Conservation (phyloP, 208 protist species). For the Trypanosomatidae sp. region DNA sequence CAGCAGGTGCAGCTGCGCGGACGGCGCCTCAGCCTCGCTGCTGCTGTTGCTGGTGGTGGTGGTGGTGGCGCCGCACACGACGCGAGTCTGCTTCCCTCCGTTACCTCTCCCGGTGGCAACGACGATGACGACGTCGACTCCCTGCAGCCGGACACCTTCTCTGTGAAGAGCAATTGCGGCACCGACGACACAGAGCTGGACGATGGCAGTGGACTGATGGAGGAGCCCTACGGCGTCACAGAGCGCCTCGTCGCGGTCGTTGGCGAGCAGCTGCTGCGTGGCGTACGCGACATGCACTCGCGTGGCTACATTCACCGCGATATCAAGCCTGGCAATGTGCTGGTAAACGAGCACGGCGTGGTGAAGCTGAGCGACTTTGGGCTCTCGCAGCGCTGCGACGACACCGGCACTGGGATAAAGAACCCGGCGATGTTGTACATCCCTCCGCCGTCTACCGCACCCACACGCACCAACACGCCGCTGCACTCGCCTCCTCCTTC, state of each 20-base stretch:
- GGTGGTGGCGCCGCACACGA: too few relatives aligned
- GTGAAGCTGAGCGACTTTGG: slow-evolving; percentile 97
- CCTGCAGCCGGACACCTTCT: slow-evolving; percentile 23
- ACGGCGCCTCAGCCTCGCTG: neutral
- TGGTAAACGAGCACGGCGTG: slow-evolving; percentile 48
- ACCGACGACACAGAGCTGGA: slow-evolving; percentile 24
- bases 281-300: slow-evolving; percentile 85
- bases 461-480: slow-evolving; percentile 35
- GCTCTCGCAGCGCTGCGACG: slow-evolving; percentile 73
- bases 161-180: slow-evolving; percentile 29
- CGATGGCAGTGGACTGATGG: slow-evolving; percentile 30
- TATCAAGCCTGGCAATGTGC: slow-evolving; percentile 92
- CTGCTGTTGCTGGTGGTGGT: neutral
- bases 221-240: slow-evolving; percentile 55
- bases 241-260: slow-evolving; percentile 84
- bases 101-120: neutral
- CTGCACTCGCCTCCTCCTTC: slow-evolving; percentile 21
- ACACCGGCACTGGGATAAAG: slow-evolving; percentile 20
- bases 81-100: neutral
- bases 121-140: slow-evolving; percentile 1
- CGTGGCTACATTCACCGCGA: slow-evolving; percentile 89
- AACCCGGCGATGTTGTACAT: slow-evolving; percentile 23
- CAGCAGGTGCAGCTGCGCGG: neutral
- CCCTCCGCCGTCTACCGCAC: slow-evolving; percentile 15
- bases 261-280: slow-evolving; percentile 78